Base-by-base conservation (phyloP, 441 rosid genomes). In the Erysimum pusillum region DNA sequence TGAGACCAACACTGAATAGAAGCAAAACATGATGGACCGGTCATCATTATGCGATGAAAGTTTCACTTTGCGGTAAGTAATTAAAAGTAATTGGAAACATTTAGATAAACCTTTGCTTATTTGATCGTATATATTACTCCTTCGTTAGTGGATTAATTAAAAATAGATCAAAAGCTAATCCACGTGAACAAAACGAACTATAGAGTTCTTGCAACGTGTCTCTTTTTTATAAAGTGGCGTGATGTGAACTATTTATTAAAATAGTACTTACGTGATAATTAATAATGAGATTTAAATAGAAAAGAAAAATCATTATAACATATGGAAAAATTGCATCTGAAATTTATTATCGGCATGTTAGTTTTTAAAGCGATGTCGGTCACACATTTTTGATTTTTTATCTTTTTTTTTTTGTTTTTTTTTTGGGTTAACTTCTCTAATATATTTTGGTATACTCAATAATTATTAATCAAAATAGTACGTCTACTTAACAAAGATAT, bases 121-220 rank as follows among this genome's bases (percentile, higher is more conserved):
- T 25, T 38, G 46, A 56, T 65, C 42, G 18, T 22, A 22, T 22
- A 22, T 22, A 22, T 22, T 22, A 22, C 25, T 22, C n/a, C 9
- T 62, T 63, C 51, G 42, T 25, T 56, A 38, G 59, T 64, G 45
- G 69, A 36, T 32, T 76, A 52, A 68, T 42, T 76, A 76, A 42
- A 34, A 58, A 38, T 18, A 34, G 8, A 69, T 69, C 36, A 54
- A 71, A 77, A 71, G 76, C 53, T 71, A 64, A 71, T 71, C n/a
- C 81, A 78, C 69, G 77, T 78, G 81, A 77, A 77, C 57, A 71
- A 58, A 57, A 71, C 63, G 56, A 64, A 64, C 49, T 71, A 9
- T 17, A 56, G 60, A 63, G 49, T 57, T 77, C 41, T 71, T 71
- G 35, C n/a, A 64, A 63, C 76, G 61, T 77, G 76, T 38, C 67